phyloP scores from a whole-genome alignment of 352 stramenopile genomes.

The Globisporangium cystogenes region DNA sequence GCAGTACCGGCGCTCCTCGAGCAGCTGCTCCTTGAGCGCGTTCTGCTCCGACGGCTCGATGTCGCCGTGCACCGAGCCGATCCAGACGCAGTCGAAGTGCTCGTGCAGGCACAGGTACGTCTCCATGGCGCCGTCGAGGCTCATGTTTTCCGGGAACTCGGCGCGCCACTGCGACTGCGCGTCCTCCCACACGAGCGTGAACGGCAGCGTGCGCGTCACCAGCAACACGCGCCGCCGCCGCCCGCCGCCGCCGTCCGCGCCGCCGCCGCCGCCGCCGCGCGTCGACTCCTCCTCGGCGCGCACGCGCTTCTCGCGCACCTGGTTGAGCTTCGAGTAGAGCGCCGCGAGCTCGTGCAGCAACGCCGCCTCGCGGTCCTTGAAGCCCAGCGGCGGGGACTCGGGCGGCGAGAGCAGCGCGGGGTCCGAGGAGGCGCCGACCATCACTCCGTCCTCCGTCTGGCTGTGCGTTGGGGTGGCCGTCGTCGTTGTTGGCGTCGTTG shows the following conservation, averaged over 20 bases:
- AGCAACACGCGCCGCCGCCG: slow-evolving; percentile 56
- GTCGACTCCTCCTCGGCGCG: slow-evolving; percentile 58
- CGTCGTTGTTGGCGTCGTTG: too few species aligned
- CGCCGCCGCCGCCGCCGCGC: slow-evolving; percentile 12
- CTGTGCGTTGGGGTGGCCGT: too few species aligned
- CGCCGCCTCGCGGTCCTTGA: slow-evolving; percentile 67
- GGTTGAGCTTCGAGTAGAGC: slow-evolving; percentile 79
- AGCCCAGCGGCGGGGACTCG: slow-evolving; percentile 15
- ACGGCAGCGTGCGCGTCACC: slow-evolving; percentile 71
- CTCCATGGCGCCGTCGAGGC: slow-evolving; percentile 67
- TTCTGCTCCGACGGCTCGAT: slow-evolving; percentile 78
- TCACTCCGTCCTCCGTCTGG: too few species aligned
- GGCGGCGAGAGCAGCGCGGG: not conserved
- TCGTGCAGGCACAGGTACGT: slow-evolving; percentile 76
- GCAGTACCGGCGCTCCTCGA: slow-evolving; percentile 89
- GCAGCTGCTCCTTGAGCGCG: slow-evolving; percentile 76
- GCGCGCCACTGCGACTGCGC: slow-evolving; percentile 78
- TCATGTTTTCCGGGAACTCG: slow-evolving; percentile 70
- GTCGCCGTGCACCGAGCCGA: slow-evolving; percentile 75
- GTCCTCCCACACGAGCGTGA: slow-evolving; percentile 74
- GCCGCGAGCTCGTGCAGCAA: slow-evolving; percentile 64
- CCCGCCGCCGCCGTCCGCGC: slow-evolving; percentile 18
- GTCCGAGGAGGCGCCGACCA: not conserved
- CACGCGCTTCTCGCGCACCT: slow-evolving; percentile 73
- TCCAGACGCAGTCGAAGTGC: slow-evolving; percentile 81